Evolutionary conservation across 2,329 filamentous ascomycete genomes (phyloP).

Genomic region (Alternaria ethzedia): DNA sequence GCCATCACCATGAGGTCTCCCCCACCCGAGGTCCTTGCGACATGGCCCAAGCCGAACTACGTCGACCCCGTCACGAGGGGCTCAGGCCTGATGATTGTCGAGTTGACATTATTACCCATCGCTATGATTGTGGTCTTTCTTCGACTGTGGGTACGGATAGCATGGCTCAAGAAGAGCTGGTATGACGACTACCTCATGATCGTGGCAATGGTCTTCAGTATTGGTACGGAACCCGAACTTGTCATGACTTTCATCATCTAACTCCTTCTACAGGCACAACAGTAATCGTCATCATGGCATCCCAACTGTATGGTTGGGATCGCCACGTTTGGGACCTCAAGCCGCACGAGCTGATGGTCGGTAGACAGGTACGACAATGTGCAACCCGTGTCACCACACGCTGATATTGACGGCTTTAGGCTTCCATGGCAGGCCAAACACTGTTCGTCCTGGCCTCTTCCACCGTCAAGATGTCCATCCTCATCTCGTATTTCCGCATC

Average conservation of each 20-base stretch:
- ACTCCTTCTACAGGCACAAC: slow-evolving; percentile 1
- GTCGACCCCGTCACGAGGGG: slow-evolving; percentile 52
- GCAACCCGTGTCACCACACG: slow-evolving; percentile 21
- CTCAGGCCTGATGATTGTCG: slow-evolving; percentile 50
- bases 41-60: slow-evolving; percentile 54
- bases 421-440: slow-evolving; percentile 48
- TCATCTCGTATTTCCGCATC: slow-evolving; percentile 49
- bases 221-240: slow-evolving; percentile 2
- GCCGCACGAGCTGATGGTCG: slow-evolving; percentile 36
- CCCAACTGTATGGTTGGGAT: slow-evolving; percentile 48
- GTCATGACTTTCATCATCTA: background rate
- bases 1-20: slow-evolving; percentile 40
- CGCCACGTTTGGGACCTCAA: slow-evolving; percentile 47
- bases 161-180: slow-evolving; percentile 47
- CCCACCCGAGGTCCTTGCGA: slow-evolving; percentile 42
- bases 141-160: slow-evolving; percentile 44
- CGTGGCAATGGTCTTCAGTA: slow-evolving; percentile 39
- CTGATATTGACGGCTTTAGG: slow-evolving; percentile 35
- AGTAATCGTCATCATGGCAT: slow-evolving; percentile 28
- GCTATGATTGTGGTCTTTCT: slow-evolving; percentile 46
- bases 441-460: slow-evolving; percentile 49
- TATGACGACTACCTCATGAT: slow-evolving; percentile 50
- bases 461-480: slow-evolving; percentile 48
- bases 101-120: slow-evolving; percentile 45
- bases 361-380: slow-evolving; percentile 40